phyloP scores from a whole-genome alignment of 176 grass and related monocot species.

The Aegilops longissima region DNA sequence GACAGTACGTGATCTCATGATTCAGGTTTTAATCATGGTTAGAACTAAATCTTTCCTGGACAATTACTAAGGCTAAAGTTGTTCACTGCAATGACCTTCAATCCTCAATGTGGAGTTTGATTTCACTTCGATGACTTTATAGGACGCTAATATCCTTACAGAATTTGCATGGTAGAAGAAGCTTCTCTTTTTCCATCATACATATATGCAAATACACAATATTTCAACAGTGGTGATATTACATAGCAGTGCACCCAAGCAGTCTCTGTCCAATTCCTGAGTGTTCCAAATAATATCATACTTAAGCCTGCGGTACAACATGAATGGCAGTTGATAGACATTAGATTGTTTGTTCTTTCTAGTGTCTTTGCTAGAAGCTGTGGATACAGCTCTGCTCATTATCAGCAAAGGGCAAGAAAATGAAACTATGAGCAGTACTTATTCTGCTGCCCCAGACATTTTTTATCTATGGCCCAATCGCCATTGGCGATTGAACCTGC shows the following conservation, averaged over 20 bases:
- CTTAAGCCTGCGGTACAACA: too few relatives aligned
- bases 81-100: slow-evolving; percentile 8
- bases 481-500: background rate
- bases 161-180: background rate
- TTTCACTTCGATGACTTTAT: background rate
- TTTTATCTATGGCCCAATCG: background rate
- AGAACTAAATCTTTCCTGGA: background rate
- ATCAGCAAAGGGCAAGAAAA: background rate
- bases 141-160: background rate
- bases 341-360: background rate
- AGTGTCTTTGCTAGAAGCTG: background rate
- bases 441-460: too few relatives aligned
- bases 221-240: background rate
- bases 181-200: background rate
- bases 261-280: background rate
- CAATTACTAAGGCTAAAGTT: background rate
- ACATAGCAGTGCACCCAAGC: background rate
- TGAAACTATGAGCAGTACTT: background rate
- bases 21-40: background rate
- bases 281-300: too few relatives aligned
- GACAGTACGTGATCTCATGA: background rate
- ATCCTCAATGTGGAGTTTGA: background rate
- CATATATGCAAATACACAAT: background rate
- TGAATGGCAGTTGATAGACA: background rate
- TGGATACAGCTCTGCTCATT: background rate